Evolutionary conservation across 805 yeast species (phyloP).

Genomic region (Myxozyma udenii): DNA sequence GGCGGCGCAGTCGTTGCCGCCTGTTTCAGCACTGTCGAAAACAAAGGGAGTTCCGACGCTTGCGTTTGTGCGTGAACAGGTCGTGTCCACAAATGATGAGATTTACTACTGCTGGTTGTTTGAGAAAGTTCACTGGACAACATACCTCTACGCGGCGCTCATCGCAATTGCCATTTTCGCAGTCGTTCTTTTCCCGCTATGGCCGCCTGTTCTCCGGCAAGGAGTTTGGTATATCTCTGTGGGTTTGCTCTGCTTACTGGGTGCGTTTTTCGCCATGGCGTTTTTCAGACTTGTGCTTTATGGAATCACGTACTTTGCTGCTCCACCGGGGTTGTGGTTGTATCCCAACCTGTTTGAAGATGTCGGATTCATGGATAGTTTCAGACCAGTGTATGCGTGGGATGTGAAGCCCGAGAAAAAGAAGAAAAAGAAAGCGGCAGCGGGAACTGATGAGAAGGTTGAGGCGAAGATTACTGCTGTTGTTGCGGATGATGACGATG

Average conservation of each 20-base stretch:
- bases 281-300: slow-evolving; percentile 73
- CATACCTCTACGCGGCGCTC: slow-evolving; percentile 59
- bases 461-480: not conserved
- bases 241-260: slow-evolving; percentile 68
- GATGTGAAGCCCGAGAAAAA: slow-evolving; percentile 39
- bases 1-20: slow-evolving; percentile 16
- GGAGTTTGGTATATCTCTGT: slow-evolving; percentile 90
- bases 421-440: slow-evolving; percentile 10
- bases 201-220: slow-evolving; percentile 87
- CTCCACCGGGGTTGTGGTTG: slow-evolving; percentile 83
- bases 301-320: slow-evolving; percentile 53
- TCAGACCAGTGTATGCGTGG: slow-evolving; percentile 85
- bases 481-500: slow-evolving; percentile 11
- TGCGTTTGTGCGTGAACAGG: slow-evolving; percentile 40
- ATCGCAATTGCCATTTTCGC: slow-evolving; percentile 63
- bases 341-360: slow-evolving; percentile 96
- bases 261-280: slow-evolving; percentile 71
- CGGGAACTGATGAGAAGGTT: not conserved
- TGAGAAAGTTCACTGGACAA: slow-evolving; percentile 65
- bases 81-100: slow-evolving; percentile 39
- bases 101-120: slow-evolving; percentile 80
- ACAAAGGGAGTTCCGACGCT: slow-evolving; percentile 50
- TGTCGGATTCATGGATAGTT: slow-evolving; percentile 89
- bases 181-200: slow-evolving; percentile 79
- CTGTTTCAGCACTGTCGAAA: slow-evolving; percentile 18